phyloP scores from a whole-genome alignment of 1,284 basidiomycete genomes.

The Sporisorium graminicola region DNA sequence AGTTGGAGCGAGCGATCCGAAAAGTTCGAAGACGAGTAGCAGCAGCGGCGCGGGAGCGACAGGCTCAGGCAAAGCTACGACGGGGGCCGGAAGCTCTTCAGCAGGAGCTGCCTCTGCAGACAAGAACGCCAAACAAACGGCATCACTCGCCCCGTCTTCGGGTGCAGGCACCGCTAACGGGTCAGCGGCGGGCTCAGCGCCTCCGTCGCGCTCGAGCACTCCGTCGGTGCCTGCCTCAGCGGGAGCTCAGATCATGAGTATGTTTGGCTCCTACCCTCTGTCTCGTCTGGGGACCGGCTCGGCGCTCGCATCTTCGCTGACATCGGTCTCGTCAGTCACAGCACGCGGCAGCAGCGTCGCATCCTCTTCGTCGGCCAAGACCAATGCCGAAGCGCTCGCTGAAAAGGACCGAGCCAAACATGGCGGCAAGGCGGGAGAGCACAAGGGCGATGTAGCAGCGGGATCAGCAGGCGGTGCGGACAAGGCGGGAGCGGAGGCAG shows the following conservation, averaged over 20 bases:
- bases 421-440: conserved; percentile 10
- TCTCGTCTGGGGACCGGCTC: conserved; percentile 55
- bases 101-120: conserved; percentile 7
- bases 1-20: background rate
- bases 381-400: conserved; percentile 45
- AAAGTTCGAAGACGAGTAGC: conserved; percentile 3
- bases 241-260: conserved; percentile 56
- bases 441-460: conserved; percentile 9
- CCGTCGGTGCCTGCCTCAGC: conserved; percentile 42
- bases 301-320: conserved; percentile 37
- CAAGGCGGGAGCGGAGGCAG: background rate
- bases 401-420: conserved; percentile 38
- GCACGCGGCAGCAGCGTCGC: conserved; percentile 54
- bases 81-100: background rate
- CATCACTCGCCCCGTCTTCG: conserved; percentile 11
- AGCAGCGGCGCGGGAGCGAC: background rate
- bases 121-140: conserved; percentile 8
- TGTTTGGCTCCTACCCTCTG: conserved; percentile 58
- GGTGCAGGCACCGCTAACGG: conserved; percentile 19
- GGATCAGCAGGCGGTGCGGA: background rate
- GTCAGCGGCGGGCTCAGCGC: conserved; percentile 33
- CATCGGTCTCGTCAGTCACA: conserved; percentile 54
- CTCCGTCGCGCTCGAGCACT: conserved; percentile 38
- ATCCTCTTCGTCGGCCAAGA: conserved; percentile 29
- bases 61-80: background rate